Evolutionary conservation across 805 yeast genomes (phyloP), one percentile per base, ranked within the genome.

Genomic region (Cyberlindnera americana): DNA sequence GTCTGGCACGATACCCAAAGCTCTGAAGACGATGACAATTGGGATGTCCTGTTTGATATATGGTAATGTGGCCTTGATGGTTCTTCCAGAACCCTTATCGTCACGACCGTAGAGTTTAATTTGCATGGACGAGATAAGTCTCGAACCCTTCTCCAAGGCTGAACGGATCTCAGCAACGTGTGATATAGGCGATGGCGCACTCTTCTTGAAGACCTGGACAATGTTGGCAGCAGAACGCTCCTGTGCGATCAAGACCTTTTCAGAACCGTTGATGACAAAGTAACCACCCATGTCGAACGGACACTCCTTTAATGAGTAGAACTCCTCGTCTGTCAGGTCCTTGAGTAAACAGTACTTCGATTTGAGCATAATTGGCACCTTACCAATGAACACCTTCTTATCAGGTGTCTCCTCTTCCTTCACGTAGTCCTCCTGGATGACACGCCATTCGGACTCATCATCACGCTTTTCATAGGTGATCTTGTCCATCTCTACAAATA

Each of bases 241-340:
- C 68, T 93, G 99, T 23, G 99, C 99, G 70, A 93, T 93, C 57
- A 93, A 72, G 41, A 93, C 99, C 64, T 93, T 93, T 64, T 93
- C 99, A 16, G 97, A 88, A 56, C 99, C 99, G 69, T 93, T 93
- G 60, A 93, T 93, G 53, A 93, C 90, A 61, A 93, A 93, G 66
- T 93, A 93, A 47, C 99, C 99, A 65, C 99, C 99, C 95, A 93
- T 95, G 73, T 93, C 99, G 66, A 87, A 93, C 23, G 99, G 99
- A 69, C 99, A 93, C 67, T 93, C 99, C 65, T 93, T 90, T 60
- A 93, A 77, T 55, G 89, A 95, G 66, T 90, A 93, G 57, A 90
- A 77, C 65, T 93, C 99, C 52, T 86, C 88, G 54, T 93, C 98
- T 8, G 87, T 80, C 52, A 93, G 75, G 46, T 86, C 95, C 58